These are phyloP conservation scores for Setaria viridis DNA, from an alignment of 202 grass and related monocot species.

Conservation along the genomic window DNA sequence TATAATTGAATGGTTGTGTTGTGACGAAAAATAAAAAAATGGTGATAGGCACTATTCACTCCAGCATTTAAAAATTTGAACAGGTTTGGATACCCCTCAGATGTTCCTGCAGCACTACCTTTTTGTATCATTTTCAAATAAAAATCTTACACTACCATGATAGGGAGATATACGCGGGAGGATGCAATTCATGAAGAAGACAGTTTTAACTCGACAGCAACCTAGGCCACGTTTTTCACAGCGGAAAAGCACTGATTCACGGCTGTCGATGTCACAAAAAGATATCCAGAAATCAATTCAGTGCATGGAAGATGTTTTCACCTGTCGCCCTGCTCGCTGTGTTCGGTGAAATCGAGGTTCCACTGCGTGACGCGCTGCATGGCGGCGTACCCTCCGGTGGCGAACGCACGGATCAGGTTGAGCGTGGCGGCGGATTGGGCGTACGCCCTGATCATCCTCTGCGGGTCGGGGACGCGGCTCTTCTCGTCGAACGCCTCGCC, in stretches of 20 bases:
- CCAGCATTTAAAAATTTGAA: not conserved
- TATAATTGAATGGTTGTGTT: not conserved
- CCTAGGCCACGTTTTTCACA: constrained; percentile 2
- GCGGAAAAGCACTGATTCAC: not conserved
- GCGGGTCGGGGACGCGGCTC: constrained; percentile 60
- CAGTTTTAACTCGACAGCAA: not conserved
- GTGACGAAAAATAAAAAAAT: not conserved
- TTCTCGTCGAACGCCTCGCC: constrained; percentile 69
- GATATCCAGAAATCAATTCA: not conserved
- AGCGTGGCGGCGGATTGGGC: constrained; percentile 64
- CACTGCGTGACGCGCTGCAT: constrained; percentile 75
- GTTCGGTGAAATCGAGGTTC: constrained; percentile 74
- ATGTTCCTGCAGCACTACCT: not conserved
- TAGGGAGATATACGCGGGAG: not conserved
- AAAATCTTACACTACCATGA: not conserved
- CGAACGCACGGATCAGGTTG: constrained; percentile 68
- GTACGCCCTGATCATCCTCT: constrained; percentile 69
- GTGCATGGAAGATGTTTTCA: constrained; percentile 21
- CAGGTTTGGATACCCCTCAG: not conserved
- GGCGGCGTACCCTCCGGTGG: constrained; percentile 67
- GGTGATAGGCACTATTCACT: not conserved
- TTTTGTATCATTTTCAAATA: not conserved
- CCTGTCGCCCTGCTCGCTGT: constrained; percentile 70
- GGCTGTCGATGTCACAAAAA: not conserved
- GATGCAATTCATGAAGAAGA: not conserved